phyloP scores from a whole-genome alignment of 2,329 filamentous ascomycete genomes.

The Aspergillus sp. region DNA sequence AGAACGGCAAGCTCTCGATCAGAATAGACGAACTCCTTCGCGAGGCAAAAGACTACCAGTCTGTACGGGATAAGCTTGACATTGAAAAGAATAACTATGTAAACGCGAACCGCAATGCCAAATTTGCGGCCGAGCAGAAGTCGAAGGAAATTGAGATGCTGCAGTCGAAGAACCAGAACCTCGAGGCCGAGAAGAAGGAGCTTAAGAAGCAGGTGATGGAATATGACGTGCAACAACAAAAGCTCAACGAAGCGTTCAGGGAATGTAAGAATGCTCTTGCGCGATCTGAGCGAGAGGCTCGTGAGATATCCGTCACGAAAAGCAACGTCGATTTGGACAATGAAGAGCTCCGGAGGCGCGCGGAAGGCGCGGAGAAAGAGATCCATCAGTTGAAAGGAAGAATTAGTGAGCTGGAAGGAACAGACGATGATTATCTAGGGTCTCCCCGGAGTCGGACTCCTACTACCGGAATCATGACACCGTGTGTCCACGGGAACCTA shows the following conservation, averaged over 20 bases:
- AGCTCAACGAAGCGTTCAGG: constrained; percentile 42
- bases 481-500: constrained; percentile 40
- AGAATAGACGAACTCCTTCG: constrained; percentile 47
- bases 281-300: constrained; percentile 49
- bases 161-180: constrained; percentile 48
- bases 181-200: constrained; percentile 49
- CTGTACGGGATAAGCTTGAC: constrained; percentile 51
- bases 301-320: constrained; percentile 49
- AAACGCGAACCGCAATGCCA: constrained; percentile 48
- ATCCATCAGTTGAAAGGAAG: constrained; percentile 44
- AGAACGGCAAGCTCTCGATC: constrained; percentile 46
- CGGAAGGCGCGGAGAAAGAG: constrained; percentile 42
- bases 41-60: constrained; percentile 47
- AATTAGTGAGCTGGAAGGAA: constrained; percentile 43
- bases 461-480: constrained; percentile 39
- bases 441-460: constrained; percentile 39
- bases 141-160: constrained; percentile 49
- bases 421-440: constrained; percentile 44
- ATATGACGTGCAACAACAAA: constrained; percentile 42
- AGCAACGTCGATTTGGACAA: constrained; percentile 51
- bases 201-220: constrained; percentile 49
- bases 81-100: constrained; percentile 50
- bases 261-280: constrained; percentile 48
- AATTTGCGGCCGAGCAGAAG: constrained; percentile 48
- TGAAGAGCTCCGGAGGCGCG: constrained; percentile 45